phyloP scores from a whole-genome alignment of 1,284 basidiomycete genomes.

The Pseudozyma hubeiensis region DNA sequence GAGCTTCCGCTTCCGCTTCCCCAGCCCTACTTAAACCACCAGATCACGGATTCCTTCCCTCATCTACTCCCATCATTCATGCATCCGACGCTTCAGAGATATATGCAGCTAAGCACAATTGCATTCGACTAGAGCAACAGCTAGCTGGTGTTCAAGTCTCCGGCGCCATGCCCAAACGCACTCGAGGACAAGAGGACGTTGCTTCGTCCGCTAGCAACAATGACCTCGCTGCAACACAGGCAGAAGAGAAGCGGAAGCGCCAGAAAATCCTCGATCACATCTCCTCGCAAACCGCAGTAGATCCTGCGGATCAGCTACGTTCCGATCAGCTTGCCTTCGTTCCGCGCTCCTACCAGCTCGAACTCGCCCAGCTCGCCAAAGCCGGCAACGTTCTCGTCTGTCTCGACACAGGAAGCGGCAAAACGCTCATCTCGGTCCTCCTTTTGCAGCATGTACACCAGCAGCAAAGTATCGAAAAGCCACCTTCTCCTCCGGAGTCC shows the following conservation, averaged over 20 bases:
- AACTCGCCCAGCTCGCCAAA: conserved; percentile 39
- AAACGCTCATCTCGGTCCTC: conserved; percentile 59
- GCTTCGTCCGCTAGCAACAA: not conserved
- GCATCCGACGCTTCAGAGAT: no score
- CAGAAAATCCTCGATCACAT: conserved; percentile 23
- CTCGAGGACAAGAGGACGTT: not conserved
- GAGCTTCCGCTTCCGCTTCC: conserved; percentile 7
- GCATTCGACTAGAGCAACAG: not conserved
- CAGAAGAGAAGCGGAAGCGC: conserved; percentile 12
- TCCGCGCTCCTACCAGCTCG: conserved; percentile 39
- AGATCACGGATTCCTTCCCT: not conserved
- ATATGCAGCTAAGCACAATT: no score
- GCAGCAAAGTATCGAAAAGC: conserved; percentile 1
- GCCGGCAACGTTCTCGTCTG: conserved; percentile 52
- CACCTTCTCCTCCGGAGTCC: not conserved
- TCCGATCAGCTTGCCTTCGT: conserved; percentile 31
- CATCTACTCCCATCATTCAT: not conserved
- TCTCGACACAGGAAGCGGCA: conserved; percentile 59
- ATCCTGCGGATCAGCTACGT: conserved; percentile 25
- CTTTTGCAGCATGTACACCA: conserved; percentile 48
- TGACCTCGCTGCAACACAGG: not conserved
- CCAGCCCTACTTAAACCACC: conserved; percentile 1
- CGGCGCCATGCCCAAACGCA: conserved; percentile 23
- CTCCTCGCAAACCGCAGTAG: conserved; percentile 23
- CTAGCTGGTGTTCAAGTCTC: conserved; percentile 3